phyloP scores from a whole-genome alignment of 495 filamentous ascomycete species.

The Aspergillus kassunensis region DNA sequence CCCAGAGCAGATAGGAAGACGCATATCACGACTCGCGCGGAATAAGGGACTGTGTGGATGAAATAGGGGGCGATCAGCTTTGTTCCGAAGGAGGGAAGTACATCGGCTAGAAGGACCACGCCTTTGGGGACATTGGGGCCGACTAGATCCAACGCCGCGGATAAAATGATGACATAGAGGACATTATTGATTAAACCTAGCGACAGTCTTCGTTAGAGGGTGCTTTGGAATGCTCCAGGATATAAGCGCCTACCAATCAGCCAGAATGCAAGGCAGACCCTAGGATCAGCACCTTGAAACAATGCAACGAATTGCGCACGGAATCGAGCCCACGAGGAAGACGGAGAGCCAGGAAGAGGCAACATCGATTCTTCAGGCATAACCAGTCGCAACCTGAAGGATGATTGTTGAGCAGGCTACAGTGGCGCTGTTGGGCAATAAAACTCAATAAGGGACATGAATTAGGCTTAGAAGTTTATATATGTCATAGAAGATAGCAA shows the following conservation, averaged over 20 bases:
- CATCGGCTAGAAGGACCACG: constrained; percentile 87
- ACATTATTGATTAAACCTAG: constrained; percentile 98
- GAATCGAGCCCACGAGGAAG: constrained; percentile 69
- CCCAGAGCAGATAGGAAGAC: constrained; percentile 67
- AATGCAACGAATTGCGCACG: constrained; percentile 56
- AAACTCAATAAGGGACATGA: background rate
- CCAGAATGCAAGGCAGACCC: constrained; percentile 84
- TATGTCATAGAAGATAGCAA: background rate
- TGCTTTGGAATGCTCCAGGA: background rate
- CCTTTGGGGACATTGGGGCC: constrained; percentile 80
- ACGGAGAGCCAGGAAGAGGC: constrained; percentile 69
- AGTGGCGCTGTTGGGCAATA: background rate
- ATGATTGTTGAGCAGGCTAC: constrained; percentile 15
- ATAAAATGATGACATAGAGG: constrained; percentile 94
- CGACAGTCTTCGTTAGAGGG: background rate
- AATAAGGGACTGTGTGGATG: constrained; percentile 82
- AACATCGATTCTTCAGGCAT: constrained; percentile 42
- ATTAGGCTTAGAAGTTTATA: background rate
- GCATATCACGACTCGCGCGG: constrained; percentile 66
- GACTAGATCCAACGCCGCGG: constrained; percentile 93
- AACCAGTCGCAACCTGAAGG: constrained; percentile 9
- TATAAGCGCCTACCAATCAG: constrained; percentile 66
- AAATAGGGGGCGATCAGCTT: constrained; percentile 92
- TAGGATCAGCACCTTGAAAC: constrained; percentile 64
- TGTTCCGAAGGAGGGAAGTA: constrained; percentile 80